Base-by-base conservation (phyloP, 2,329 filamentous ascomycete species). In the Talaromyces sp. region DNA sequence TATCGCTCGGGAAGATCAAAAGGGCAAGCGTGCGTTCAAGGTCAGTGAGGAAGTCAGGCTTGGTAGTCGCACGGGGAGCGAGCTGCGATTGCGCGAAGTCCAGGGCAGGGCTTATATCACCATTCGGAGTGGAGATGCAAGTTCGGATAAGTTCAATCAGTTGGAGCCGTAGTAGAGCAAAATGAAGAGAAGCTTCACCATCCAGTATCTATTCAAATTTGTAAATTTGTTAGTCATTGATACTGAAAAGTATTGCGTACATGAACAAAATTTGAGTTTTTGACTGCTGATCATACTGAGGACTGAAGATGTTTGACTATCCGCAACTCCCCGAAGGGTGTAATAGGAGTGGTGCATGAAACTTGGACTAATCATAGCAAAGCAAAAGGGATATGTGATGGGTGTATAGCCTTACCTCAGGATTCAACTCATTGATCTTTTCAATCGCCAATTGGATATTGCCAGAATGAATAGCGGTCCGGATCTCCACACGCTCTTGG, bases 321-420 rank as follows among this genome's bases (percentile, higher is more conserved):
- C 93, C 95, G 95, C 94, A 94, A 85, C 77, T 84, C 86, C 86
- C 85, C 81, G 80, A 84, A 86, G 85, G 82, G 81, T 81, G 46
- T 85, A 61, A 65, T 97, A 94, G 91, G 94, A 91, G 94, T 99
- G 94, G 94, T 99, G 94, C 94, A 99, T 99, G 93, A 96, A 92
- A 82, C 88, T 63, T 82, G 83, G 81, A 90, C 81, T 96, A 96
- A 99, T 99, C 94, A 94, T 92, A 76, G 83, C 82, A 84, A 62
- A 56, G 41, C 46, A 57, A 46, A 49, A 30, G 30, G 20, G 33
- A 43, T 53, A 37, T 42, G 44, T 54, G 37, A 51, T 55, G 29
- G 20, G 32, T 24, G 17, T 70, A 11, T 16, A n/a, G 24, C 9
- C 89, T 76, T 86, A 99, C 94, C 84, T 94, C 86, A 63, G 91